Evolutionary conservation across 2,329 filamentous ascomycete genomes (phyloP), one percentile per base, ranked within the genome.

Genomic region (Rhinocladiella mackenziei): DNA sequence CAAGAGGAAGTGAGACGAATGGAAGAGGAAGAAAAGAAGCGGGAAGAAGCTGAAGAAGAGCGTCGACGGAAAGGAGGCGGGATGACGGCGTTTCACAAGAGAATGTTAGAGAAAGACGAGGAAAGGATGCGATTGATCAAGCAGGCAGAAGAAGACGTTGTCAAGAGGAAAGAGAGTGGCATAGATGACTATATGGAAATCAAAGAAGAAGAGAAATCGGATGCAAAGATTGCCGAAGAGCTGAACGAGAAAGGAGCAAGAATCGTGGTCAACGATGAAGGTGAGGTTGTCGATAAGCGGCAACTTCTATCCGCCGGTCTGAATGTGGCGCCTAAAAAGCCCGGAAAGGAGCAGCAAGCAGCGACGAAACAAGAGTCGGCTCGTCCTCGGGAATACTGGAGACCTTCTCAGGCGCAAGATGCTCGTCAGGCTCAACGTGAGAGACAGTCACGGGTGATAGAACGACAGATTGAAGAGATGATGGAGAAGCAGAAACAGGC

Each of bases 201-300:
- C n/a, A n/a, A n/a, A n/a, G n/a, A 56, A 20, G 56, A 48, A n/a
- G 67, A 69, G 51, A 69, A 69, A 54, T 69, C 64, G 1, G 76
- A 77, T 33, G 69, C 67, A 0, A 71, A 81, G 46, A 58, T 76
- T n/a, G 76, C 76, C 1, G 72, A 70, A 17, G 76, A 81, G 45
- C 58, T 80, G 28, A 74, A 73, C 40, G 68, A 69, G 7, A 57
- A 57, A 5, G 69, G 68, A 14, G 77, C 76, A 18, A 69, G 72
- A 22, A 68, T 83, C 31, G 66, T 73, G 8, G 56, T 82, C 50
- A 82, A 82, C 51, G 80, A 83, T 26, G 80, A 83, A 30, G 80
- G 80, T 2, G 73, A 81, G 52, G 71, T 83, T 6, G 74, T 78
- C 20, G 80, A 83, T 55, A 82, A 81, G 61, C 69, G 79, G 5